Base-by-base conservation (phyloP, 345 rosid genomes). In the Zanthoxylum bungeanum region DNA sequence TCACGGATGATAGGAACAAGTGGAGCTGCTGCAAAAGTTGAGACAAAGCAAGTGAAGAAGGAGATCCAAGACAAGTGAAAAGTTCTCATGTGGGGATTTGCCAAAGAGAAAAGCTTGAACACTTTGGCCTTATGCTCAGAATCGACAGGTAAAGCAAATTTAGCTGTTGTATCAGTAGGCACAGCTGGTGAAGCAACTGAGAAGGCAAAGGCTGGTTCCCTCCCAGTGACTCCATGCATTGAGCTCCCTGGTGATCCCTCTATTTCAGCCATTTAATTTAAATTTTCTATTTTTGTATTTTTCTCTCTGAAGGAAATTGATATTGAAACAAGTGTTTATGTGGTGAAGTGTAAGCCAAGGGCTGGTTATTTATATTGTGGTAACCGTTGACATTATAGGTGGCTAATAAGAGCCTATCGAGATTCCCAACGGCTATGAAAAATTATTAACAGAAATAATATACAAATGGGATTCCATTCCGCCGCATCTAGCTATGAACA, bases 51-150 rank as follows among this genome's bases (percentile, higher is more conserved):
- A 58, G 90, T 86, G 86, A 84, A 91, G 80, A 93, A 93, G 56
- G 98, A 93, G 72, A 89, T 86, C 98, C 97, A 91, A 6, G 98
- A 89, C 34, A 93, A 85, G 74, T 89, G 98, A 58, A 93, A 91
- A 7, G 96, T 91, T 75, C 94, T 79, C 98, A 91, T 91, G 80
- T 91, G 96, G 39, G 98, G 98, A 34, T 88, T 85, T 8, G 86
- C 93, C 0, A 89, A 76, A 3, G 98, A 93, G 40, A 88, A 83
- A 36, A 86, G 63, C 78, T 88, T 93, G 70, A 88, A 85, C 3
- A 82, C 92, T 70, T 82, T 90, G 51, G 98, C 94, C 67, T 90
- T 91, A 76, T 91, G 97, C 73, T 93, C 98, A 1, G 96, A 89
- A 73, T 93, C 93, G 5, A 93, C 93, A 0, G 97, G 94, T 6